Base-by-base conservation (phyloP, 306 rosid species). In the Glycine tomentella region DNA sequence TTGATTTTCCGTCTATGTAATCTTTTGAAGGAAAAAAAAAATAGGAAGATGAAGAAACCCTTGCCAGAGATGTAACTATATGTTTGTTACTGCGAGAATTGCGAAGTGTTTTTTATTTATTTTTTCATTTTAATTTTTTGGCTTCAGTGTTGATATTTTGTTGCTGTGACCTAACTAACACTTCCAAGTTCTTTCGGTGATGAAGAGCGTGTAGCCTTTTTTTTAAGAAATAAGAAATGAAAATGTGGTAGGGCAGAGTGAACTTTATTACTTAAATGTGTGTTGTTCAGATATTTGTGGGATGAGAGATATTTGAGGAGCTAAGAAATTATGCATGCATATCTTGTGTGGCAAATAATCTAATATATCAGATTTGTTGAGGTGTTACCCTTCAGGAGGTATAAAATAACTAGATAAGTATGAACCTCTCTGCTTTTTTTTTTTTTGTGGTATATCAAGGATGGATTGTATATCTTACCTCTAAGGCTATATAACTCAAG, bases 11-110 rank as follows among this genome's bases (percentile, higher is more conserved):
- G 42, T 34, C 69, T 6, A 7, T 45, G 58, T 64, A 36, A 6
- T 9, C 59, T 52, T 78, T 51, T 9, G 12, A 46, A 9, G 3
- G 4, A 52, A 83, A 6, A 8, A 6, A 8, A 67, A 25, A 25
- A 20, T 20, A 25, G 31, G 31, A 46, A 10, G 66, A 46, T 7
- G 66, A 61, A 11, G 46, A 61, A 38, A 33, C 25, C 20, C 25
- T 72, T 17, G 36, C 75, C 10, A 45, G 64, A 70, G 48, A 69
- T 79, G 61, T 51, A 52, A 17, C 42, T 52, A 13, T 53, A 16
- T 51, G n/a, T 12, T 9, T 58, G 65, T 51, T 66, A 38, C 63
- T 59, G 31, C 70, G 31, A 71, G 12, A 61, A 64, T 36, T 71
- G 10, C 49, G 8, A 15, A 82, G 48, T 72, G 62, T 4, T 42